These are phyloP conservation scores for Podospora tetraspora DNA, from an alignment of 495 filamentous ascomycete genomes.

Conservation along the genomic window DNA sequence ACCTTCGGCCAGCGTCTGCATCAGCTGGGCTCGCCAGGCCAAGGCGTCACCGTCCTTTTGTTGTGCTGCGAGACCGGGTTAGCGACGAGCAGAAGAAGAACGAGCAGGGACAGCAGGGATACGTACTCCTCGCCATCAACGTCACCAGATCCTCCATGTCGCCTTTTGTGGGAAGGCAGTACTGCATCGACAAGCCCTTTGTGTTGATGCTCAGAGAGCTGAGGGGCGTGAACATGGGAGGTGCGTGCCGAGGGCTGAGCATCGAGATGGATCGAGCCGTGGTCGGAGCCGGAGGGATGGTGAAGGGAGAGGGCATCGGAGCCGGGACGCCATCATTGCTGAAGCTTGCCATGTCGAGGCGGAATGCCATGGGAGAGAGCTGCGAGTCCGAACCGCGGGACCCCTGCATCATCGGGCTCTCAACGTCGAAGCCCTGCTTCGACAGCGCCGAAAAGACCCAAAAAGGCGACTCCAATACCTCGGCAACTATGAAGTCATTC, in stretches of 20 bases:
- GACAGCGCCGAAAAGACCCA: conserved; percentile 16
- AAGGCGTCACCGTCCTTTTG: conserved; percentile 2
- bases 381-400: neutral
- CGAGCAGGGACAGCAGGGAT: neutral
- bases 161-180: neutral
- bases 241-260: conserved; percentile 9
- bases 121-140: conserved; percentile 14
- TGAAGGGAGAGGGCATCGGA: neutral
- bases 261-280: conserved; percentile 4
- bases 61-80: neutral
- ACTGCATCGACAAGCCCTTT: neutral
- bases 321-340: neutral
- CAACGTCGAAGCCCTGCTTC: neutral
- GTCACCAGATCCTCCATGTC: conserved; percentile 18
- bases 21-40: conserved; percentile 16
- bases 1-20: conserved; percentile 12
- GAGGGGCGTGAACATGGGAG: conserved; percentile 8
- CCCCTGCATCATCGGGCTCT: conserved; percentile 1
- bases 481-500: conserved; percentile 14
- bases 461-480: conserved; percentile 1
- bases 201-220: neutral
- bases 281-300: neutral
- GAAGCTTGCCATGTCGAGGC: neutral
- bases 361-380: neutral
- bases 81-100: too few relatives aligned